These are phyloP conservation scores for Suillus cothurnatus DNA, from an alignment of 768 basidiomycete genomes.

Conservation along the genomic window DNA sequence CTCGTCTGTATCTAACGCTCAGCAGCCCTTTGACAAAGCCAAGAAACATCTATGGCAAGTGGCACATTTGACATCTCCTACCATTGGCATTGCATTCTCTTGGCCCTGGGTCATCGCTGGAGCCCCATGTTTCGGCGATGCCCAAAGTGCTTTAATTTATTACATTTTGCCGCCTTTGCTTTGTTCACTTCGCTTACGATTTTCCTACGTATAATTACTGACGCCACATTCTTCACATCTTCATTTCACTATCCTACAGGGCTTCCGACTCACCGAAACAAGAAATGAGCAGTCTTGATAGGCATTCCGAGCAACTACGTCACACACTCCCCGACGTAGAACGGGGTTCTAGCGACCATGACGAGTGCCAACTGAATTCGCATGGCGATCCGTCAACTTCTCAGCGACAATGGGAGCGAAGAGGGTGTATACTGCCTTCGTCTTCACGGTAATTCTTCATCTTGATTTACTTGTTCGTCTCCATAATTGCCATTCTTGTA, in stretches of 20 bases:
- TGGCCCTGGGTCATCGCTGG: slow-evolving; percentile 3
- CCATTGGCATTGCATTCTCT: slow-evolving; percentile 2
- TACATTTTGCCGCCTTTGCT: slow-evolving; percentile 11
- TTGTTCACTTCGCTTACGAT: slow-evolving; percentile 26
- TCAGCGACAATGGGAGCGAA: slow-evolving; percentile 22
- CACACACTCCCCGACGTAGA: slow-evolving; percentile 12
- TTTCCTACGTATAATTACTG: slow-evolving; percentile 25
- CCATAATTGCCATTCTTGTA: not conserved
- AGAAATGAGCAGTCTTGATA: slow-evolving; percentile 24
- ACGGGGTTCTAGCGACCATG: slow-evolving; percentile 24
- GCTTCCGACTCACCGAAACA: slow-evolving; percentile 32
- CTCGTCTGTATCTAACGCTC: slow-evolving; percentile 16
- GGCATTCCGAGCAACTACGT: slow-evolving; percentile 9
- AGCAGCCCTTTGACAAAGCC: slow-evolving; percentile 38
- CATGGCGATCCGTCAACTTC: not conserved
- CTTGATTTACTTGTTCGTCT: not conserved
- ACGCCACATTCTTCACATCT: slow-evolving; percentile 32
- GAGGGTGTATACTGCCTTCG: slow-evolving; percentile 24
- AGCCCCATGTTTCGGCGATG: not conserved
- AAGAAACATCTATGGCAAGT: slow-evolving; percentile 40
- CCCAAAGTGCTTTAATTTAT: slow-evolving; percentile 6
- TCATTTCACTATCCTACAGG: slow-evolving; percentile 25
- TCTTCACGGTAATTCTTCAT: slow-evolving; percentile 6
- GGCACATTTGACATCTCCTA: slow-evolving; percentile 2
- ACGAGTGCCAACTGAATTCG: slow-evolving; percentile 19